A percentile compares a stretch with the other conserved stretches of the same genome.
phyloP scores from a whole-genome alignment of 2,329 filamentous ascomycete genomes.

The Colletotrichum agaves region DNA sequence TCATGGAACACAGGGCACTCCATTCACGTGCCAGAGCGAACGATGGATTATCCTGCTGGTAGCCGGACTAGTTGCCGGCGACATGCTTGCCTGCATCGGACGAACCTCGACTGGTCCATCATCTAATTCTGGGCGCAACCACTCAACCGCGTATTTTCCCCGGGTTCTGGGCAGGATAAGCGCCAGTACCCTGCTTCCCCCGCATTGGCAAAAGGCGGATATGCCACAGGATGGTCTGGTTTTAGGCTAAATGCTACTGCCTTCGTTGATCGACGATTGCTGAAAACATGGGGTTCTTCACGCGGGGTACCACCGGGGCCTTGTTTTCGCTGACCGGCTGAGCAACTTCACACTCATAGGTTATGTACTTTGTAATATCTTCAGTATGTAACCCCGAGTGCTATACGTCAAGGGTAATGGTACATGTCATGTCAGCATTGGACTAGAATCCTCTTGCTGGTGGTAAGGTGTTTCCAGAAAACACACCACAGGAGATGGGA shows the following conservation, averaged over 20 bases:
- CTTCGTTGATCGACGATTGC: constrained; percentile 10
- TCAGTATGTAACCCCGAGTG: neutral
- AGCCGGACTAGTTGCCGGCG: constrained; percentile 3
- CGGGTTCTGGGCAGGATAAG: neutral
- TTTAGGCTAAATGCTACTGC: constrained; percentile 36
- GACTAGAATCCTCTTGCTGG: neutral
- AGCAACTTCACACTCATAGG: neutral
- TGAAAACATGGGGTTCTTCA: constrained; percentile 11
- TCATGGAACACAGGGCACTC: neutral
- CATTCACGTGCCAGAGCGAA: neutral
- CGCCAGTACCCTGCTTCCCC: neutral
- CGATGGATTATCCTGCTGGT: neutral
- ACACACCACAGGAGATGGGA: neutral
- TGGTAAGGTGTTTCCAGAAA: neutral
- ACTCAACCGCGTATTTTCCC: neutral
- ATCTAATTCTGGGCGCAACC: neutral
- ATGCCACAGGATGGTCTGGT: neutral
- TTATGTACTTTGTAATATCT: rapidly evolving
- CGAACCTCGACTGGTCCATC: neutral
- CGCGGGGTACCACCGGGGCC: constrained; percentile 20
- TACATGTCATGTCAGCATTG: neutral
- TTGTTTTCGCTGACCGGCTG: neutral
- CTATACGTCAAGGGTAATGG: neutral
- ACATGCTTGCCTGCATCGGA: neutral
- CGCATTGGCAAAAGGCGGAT: constrained; percentile 23